Evolutionary conservation across 1,284 basidiomycete genomes (phyloP), one percentile per base, ranked within the genome.

Genomic region (Phellopilus nigrolimitatus): DNA sequence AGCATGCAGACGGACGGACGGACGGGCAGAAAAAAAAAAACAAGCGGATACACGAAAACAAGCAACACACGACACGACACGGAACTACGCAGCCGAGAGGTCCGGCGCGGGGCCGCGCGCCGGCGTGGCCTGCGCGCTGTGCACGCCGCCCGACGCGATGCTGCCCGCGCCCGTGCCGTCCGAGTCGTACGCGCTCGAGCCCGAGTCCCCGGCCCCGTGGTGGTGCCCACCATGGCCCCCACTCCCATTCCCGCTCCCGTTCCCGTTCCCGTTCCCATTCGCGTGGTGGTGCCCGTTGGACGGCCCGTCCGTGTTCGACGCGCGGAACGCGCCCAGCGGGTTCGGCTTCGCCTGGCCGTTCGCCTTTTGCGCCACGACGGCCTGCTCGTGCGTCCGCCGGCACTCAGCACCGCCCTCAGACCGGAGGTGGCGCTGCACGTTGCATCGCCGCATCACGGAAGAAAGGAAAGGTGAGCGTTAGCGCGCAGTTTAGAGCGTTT

Each of bases 341-440:
- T 30, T 53, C 17, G 28, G 34, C 31, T 38, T 40, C 17, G 45
- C 3, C 22, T 39, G 44, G n/a, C n/a, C n/a, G n/a, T n/a, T n/a
- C n/a, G n/a, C n/a, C 38, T 49, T 53, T 28, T 28, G 34, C 4
- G 38, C 21, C 24, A 24, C 30, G 22, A 43, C 17, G 17, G 37
- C 54, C 42, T 55, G 50, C 41, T 62, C 63, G 25, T 62, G 59
- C 39, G 72, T 68, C 55, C 70, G 70, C 55, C 81, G 73, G 65
- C 87, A 90, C 40, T 88, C 85, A 48, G 82, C 79, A 57, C 86
- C 87, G 57, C 85, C 84, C 63, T 90, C 87, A 43, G 87, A 90
- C 62, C 87, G 83, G 57, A 90, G 52, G 34, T 53, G 52, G 27
- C 52, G 52, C 52, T 53, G 52, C 25, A 38, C 15, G 49, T 12